Base-by-base conservation (phyloP, 441 rosid genomes). In the Erysimum cheiri region DNA sequence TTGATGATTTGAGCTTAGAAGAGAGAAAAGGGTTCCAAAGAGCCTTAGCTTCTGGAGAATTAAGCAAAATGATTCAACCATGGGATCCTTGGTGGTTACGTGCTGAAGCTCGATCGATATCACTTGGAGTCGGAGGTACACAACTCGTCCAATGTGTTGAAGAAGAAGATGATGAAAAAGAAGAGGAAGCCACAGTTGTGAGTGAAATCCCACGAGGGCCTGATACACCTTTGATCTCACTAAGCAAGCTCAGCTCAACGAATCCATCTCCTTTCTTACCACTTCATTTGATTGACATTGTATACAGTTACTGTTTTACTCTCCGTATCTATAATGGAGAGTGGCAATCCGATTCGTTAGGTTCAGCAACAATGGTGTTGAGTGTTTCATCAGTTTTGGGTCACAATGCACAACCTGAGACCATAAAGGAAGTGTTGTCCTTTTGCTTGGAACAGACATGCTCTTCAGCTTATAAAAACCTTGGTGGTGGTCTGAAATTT, bases 81-180 rank as follows among this genome's bases (percentile, higher is more conserved):
- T 92, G 99, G 99, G 93, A 87, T 39, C 99, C 99, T 49, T 95
- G 99, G 98, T 95, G 99, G 99, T 72, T 89, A 70, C 80, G 73
- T 47, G 86, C 87, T 82, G 82, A 89, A 58, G 96, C 96, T 36
- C 71, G 80, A 73, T 73, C 77, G 52, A 83, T 92, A 59, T 72
- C 81, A 55, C 88, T 88, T 28, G 81, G 93, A 49, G 73, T 70
- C 59, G 82, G 81, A 37, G 98, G 98, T 67, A 80, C 87, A 48
- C 82, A 68, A 46, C 88, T 92, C 11, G 78, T 92, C 58, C 96
- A 86, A 65, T 79, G 87, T 36, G 54, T 86, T 60, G 53, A 76
- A 4, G 75, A 71, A 15, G 81, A 73, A 44, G 67, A 71, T 28
- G 67, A 71, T 28, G 76, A 77, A 19, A 28, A 73, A 17, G 76